Conservation (phyloP, 2,329 filamentous ascomycete genomes). For the Aspergillus terreus region DNA sequence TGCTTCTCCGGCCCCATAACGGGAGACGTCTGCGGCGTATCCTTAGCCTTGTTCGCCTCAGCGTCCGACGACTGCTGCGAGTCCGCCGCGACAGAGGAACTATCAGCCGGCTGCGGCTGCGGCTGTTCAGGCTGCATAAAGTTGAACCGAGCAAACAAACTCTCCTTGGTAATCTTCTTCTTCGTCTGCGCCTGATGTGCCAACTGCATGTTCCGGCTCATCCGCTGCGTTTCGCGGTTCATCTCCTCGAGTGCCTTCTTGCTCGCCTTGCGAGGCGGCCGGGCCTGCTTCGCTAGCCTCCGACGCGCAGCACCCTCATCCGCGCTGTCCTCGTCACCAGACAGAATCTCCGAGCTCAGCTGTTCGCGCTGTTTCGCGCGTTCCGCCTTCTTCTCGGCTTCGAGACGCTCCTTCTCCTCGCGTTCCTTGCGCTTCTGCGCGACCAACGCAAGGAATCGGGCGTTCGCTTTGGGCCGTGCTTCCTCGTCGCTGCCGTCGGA, state of each 20-base stretch:
- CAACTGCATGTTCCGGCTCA: conserved; percentile 86
- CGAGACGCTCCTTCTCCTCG: conserved; percentile 60
- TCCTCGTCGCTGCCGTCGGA: conserved; percentile 15
- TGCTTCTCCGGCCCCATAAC: conserved; percentile 27
- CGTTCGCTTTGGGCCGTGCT: conserved; percentile 41
- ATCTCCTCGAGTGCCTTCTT: conserved; percentile 95
- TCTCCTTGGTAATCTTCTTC: conserved; percentile 82
- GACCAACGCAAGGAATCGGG: conserved; percentile 68
- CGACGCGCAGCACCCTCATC: conserved; percentile 63
- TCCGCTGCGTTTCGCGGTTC: conserved; percentile 87
- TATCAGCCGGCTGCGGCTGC: conserved; percentile 18
- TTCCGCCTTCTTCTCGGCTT: conserved; percentile 39
- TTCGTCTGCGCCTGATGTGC: conserved; percentile 84
- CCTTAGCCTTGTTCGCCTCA: conserved; percentile 44
- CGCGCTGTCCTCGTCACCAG: conserved; percentile 51
- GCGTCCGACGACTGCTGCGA: conserved; percentile 48
- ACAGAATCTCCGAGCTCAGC: conserved; percentile 39
- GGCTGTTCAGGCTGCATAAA: conserved; percentile 51
- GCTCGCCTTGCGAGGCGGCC: conserved; percentile 75
- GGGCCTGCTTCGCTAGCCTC: conserved; percentile 64
- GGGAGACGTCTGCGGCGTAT: conserved; percentile 70
- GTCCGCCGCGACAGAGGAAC: conserved; percentile 43
- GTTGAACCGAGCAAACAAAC: conserved; percentile 80
- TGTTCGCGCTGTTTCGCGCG: conserved; percentile 29
- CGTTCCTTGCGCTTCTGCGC: conserved; percentile 70